Base-by-base conservation (phyloP, 2,329 filamentous ascomycete genomes). In the Fusarium sp. region DNA sequence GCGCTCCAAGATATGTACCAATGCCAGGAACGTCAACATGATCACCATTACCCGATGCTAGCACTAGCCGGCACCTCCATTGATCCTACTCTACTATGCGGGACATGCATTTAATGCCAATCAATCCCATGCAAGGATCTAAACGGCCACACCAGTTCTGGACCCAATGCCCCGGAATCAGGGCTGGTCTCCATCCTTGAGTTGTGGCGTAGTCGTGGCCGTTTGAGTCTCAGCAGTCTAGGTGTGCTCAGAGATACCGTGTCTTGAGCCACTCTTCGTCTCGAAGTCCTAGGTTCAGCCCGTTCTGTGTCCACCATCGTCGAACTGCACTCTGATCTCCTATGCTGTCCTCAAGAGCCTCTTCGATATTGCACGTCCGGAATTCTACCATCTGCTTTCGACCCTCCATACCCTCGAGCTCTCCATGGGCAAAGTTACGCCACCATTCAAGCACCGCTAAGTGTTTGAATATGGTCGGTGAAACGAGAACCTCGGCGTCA, bases 311-410 rank as follows among this genome's bases (percentile, higher is more conserved):
- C 95, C 95, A 98, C 95, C 95, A 98, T 71, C 88, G 86, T 63
- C 93, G 86, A 24, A 97, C 93, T 41, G 88, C 88, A 72, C 91
- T 90, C 70, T 94, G 92, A 61, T 92, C 91, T 14, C 89, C 89
- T 55, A 95, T 89, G 28, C 94, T 93, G 79, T 97, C 95, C 80
- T 98, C 95, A 42, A 98, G 86, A 2, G 95, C 95, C 82, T 98
- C 95, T 80, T 98, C 95, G 69, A 98, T 96, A 81, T 97, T 95
- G 81, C 95, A 97, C 3, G 94, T 97, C 81, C 95, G 95, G 82
- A 97, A 98, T 81, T 97, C 94, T 31, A 98, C 95, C 58, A 89
- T 88, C 75, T 95, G 87, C 70, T 84, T 84, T 36, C 86, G 83
- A 22, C 87, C 87, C 44, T 85, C 82, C 87, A 86, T 89, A 44